Evolutionary conservation across 192 early-diverging fungal genomes (phyloP), one percentile per base, ranked within the genome.

Genomic region (Diversispora epigaea): DNA sequence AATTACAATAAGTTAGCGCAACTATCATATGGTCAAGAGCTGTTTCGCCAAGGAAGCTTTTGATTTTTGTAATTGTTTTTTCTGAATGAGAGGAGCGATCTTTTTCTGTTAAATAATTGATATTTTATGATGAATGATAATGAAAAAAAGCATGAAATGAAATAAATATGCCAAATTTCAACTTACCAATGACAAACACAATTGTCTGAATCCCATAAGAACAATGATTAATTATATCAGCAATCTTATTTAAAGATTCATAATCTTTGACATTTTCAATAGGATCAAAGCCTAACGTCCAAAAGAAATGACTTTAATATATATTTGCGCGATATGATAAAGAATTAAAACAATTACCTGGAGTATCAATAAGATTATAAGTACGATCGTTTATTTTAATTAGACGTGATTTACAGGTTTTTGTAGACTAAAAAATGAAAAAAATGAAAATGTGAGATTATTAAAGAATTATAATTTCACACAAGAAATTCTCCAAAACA

Each of bases 151-250:
- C 2, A 0, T 54, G n/a, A 11, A 54, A 17, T 17, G 12, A 14
- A 4, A 41, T 8, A n/a, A 43, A 41, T 44, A 8, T 8, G 3
- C 4, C 43, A 44, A 41, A 17, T 2, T n/a, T 17, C 8, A 40
- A 22, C 40, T 9, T 64, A 44, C 62, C 62, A 43, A 64, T 17
- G 0, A 64, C 62, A 8, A 64, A 64, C 15, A 64, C 43, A 64
- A 64, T 41, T 19, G 62, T 17, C 19, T 64, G 62, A n/a, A 64
- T 64, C 10, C 62, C 62, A 21, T 64, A 64, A 17, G 62, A 64
- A 44, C 62, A 64, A 64, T 17, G 14, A 19, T 41, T 32, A 44
- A 64, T 64, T 41, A 17, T 41, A 6, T 64, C 40, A 21, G 62
- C 39, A 41, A 64, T 6, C 9, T 64, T 64, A 17, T 32, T 64